A percentile compares a stretch with the other conserved stretches of the same genome.
Evolutionary conservation across 1,284 basidiomycete species (phyloP).

Genomic region (Ceratobasidium sp.): DNA sequence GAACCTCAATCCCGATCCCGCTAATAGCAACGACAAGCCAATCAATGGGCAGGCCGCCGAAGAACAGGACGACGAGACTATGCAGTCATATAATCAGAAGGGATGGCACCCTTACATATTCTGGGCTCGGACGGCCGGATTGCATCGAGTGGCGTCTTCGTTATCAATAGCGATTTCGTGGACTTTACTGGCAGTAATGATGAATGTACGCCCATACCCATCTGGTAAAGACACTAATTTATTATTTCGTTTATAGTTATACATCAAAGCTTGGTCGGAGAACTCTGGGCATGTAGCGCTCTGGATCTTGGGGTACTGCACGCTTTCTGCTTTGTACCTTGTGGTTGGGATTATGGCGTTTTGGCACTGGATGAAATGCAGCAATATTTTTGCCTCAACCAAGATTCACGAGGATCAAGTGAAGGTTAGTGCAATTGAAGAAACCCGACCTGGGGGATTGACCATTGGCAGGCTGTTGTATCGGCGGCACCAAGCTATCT

Average conservation of each 20-base stretch:
- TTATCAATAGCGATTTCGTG: background rate
- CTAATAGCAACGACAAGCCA: background rate
- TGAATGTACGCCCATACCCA: background rate
- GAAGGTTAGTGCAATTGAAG: background rate
- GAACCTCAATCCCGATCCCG: background rate
- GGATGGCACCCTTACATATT: conserved; percentile 20
- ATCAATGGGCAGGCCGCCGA: background rate
- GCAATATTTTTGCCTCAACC: background rate
- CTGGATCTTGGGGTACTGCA: conserved; percentile 12
- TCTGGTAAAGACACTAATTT: background rate
- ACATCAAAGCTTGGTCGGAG: conserved; percentile 19
- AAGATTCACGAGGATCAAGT: conserved; percentile 14
- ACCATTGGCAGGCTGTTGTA: background rate
- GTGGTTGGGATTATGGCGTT: background rate
- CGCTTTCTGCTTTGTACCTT: background rate
- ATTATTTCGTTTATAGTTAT: background rate
- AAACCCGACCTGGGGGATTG: background rate
- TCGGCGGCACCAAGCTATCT: conserved; percentile 1
- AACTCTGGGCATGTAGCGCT: background rate
- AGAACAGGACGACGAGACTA: background rate
- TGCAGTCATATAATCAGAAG: conserved; percentile 1
- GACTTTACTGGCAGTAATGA: background rate
- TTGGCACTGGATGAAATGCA: background rate
- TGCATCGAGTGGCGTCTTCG: background rate
- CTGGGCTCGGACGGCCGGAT: conserved; percentile 10